These are phyloP conservation scores for Raffaelea deltoideospora DNA, from an alignment of 2,329 filamentous ascomycete species.

Conservation along the genomic window DNA sequence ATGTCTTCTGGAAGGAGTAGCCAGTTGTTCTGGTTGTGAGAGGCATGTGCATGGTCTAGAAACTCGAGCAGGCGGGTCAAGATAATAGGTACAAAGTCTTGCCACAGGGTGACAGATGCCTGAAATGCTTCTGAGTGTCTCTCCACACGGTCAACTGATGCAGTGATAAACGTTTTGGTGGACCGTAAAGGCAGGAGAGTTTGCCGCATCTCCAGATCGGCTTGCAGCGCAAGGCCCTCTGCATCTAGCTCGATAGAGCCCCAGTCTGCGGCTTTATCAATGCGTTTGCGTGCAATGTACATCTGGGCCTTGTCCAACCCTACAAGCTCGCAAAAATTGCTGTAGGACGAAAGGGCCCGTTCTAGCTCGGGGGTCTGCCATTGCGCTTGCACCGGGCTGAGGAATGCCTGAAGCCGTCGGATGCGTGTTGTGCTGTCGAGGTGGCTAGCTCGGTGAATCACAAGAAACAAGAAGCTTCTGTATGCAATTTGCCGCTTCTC, in stretches of 20 bases:
- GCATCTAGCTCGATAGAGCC: constrained; percentile 59
- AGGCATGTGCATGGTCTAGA: constrained; percentile 77
- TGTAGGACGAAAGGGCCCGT: constrained; percentile 55
- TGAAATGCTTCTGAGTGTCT: constrained; percentile 58
- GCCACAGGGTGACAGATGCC: constrained; percentile 70
- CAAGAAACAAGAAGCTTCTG: constrained; percentile 82
- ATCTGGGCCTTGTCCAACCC: constrained; percentile 66
- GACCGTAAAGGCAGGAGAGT: constrained; percentile 66
- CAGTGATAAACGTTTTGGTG: constrained; percentile 84
- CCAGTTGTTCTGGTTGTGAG: constrained; percentile 82
- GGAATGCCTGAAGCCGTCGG: constrained; percentile 57
- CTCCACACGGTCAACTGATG: constrained; percentile 79
- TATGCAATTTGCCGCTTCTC: constrained; percentile 76
- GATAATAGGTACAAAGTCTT: constrained; percentile 64
- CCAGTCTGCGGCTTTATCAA: constrained; percentile 73
- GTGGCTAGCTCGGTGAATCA: constrained; percentile 70
- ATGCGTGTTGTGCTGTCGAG: constrained; percentile 59
- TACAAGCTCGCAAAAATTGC: constrained; percentile 64
- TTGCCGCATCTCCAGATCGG: constrained; percentile 60
- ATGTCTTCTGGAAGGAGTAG: constrained; percentile 59
- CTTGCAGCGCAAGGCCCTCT: constrained; percentile 66
- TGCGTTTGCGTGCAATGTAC: constrained; percentile 54
- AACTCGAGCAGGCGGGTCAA: constrained; percentile 78
- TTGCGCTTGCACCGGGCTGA: constrained; percentile 64
- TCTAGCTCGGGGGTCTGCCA: constrained; percentile 64